These are phyloP conservation scores for Pseudogymnoascus sp. DNA, from an alignment of 2,329 filamentous ascomycete genomes.

Conservation along the genomic window DNA sequence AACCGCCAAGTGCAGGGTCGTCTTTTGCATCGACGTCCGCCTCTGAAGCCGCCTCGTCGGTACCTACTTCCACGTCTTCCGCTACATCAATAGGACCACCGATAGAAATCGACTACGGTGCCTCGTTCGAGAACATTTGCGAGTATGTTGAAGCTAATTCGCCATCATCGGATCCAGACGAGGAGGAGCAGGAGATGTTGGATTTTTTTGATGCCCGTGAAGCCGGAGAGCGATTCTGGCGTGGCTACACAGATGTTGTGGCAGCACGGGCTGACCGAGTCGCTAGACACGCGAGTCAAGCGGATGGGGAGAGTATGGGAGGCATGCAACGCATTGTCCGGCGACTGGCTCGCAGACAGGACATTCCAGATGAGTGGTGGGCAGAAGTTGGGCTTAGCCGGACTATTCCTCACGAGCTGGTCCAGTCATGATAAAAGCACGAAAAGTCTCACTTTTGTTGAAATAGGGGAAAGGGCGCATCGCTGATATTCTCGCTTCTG, in stretches of 20 bases:
- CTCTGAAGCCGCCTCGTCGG: slow-evolving; percentile 23
- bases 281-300: slow-evolving; percentile 30
- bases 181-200: slow-evolving; percentile 32
- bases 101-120: background rate
- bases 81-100: background rate
- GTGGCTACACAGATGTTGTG: slow-evolving; percentile 26
- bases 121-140: slow-evolving; percentile 10
- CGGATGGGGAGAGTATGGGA: slow-evolving; percentile 37
- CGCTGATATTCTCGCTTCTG: background rate
- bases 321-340: slow-evolving; percentile 69
- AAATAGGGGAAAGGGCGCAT: background rate
- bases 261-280: slow-evolving; percentile 29
- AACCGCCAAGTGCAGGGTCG: slow-evolving; percentile 71
- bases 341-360: slow-evolving; percentile 61
- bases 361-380: slow-evolving; percentile 83
- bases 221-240: slow-evolving; percentile 18
- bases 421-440: slow-evolving; percentile 3
- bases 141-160: slow-evolving; percentile 21
- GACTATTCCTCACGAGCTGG: slow-evolving; percentile 41
- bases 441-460: background rate
- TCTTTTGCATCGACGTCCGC: slow-evolving; percentile 54
- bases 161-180: slow-evolving; percentile 24
- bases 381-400: slow-evolving; percentile 61
- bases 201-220: slow-evolving; percentile 24
- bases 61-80: background rate